phyloP scores from a whole-genome alignment of 257 asterid genomes.

The Nemophila menziesii region DNA sequence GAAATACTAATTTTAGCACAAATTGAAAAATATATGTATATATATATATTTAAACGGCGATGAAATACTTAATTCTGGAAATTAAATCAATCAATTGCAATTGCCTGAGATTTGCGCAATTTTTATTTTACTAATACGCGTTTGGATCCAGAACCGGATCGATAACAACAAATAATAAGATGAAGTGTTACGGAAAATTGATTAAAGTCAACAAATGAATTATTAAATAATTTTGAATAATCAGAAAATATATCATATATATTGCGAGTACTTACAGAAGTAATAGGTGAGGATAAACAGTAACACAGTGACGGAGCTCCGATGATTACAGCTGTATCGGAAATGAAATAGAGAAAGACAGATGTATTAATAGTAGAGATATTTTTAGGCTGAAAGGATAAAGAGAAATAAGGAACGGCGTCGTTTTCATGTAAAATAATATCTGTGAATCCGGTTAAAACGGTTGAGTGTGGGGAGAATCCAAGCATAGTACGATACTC shows the following conservation, averaged over 20 bases:
- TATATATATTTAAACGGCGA: background rate
- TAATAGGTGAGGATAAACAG: background rate
- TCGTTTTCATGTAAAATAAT: background rate
- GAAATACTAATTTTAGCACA: background rate
- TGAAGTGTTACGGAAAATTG: too few species aligned
- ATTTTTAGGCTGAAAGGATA: background rate
- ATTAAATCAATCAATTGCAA: background rate
- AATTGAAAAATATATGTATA: too few species aligned
- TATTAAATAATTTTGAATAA: background rate
- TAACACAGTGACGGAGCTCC: background rate
- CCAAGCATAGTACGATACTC: too few species aligned
- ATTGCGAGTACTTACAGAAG: background rate
- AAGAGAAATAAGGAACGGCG: background rate
- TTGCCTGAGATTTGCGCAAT: too few species aligned
- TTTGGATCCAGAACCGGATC: background rate
- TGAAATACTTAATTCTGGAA: too few species aligned
- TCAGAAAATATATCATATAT: background rate
- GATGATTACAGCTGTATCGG: slow-evolving; percentile 1
- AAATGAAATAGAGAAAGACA: background rate
- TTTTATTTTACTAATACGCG: too few species aligned
- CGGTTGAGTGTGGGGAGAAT: slow-evolving; percentile 11
- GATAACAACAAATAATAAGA: background rate
- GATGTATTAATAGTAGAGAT: background rate
- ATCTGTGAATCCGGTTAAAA: slow-evolving; percentile 1
- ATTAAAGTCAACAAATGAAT: background rate